These are phyloP conservation scores for Cucurbita moschata DNA, from an alignment of 306 rosid species.

Conservation along the genomic window DNA sequence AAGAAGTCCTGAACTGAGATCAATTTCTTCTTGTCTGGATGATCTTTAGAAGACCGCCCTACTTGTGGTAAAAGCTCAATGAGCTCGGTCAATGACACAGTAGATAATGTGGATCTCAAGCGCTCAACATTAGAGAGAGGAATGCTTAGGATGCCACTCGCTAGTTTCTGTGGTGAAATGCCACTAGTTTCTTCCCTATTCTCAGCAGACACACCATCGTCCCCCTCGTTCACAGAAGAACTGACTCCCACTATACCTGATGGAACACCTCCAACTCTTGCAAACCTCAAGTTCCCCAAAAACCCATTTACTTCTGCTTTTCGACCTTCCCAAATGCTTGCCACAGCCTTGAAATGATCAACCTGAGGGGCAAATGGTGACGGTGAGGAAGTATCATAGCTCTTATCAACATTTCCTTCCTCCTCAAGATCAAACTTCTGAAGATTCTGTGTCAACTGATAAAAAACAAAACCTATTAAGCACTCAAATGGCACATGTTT, in stretches of 20 bases:
- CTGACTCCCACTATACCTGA: conserved; percentile 49
- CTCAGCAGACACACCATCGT: conserved; percentile 26
- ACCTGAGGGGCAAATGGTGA: conserved; percentile 7
- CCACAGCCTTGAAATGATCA: conserved; percentile 43
- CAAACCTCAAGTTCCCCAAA: conserved; percentile 80
- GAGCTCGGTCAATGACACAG: conserved; percentile 76
- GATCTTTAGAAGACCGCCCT: conserved; percentile 63
- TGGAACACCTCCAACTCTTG: conserved; percentile 83
- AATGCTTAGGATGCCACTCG: conserved; percentile 62
- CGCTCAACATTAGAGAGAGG: conserved; percentile 98
- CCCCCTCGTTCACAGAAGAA: conserved; percentile 46
- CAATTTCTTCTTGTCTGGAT: conserved; percentile 94
- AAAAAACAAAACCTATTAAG: conserved; percentile 59
- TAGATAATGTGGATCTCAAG: conserved; percentile 72
- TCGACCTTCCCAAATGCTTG: conserved; percentile 52
- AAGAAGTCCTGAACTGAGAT: conserved; percentile 93
- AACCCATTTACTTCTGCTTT: conserved; percentile 60
- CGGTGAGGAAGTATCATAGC: conserved; percentile 16
- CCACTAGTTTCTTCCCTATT: conserved; percentile 48
- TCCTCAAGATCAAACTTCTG: conserved; percentile 41
- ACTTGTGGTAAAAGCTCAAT: conserved; percentile 80
- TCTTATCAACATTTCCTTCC: conserved; percentile 18
- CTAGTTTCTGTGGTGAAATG: conserved; percentile 67
- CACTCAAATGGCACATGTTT: conserved; percentile 50
- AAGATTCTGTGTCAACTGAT: conserved; percentile 50